phyloP scores from a whole-genome alignment of 192 early-diverging fungal genomes.

The Entomortierella beljakovae region DNA sequence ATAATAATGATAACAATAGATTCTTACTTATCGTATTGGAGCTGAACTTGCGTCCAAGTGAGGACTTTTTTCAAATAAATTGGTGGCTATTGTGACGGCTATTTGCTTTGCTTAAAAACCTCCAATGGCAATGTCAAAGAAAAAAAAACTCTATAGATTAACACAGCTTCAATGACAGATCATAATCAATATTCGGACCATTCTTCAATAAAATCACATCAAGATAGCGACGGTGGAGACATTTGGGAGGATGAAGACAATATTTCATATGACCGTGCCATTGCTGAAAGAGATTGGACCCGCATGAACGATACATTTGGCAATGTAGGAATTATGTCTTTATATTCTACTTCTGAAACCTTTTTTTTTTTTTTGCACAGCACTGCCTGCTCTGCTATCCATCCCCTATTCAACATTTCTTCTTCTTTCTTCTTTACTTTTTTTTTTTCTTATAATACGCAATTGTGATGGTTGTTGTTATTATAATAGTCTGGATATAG shows the following conservation, averaged over 20 bases:
- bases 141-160: no score
- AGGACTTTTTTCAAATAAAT: no score
- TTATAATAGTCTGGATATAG: conserved; percentile 67
- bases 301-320: conserved; percentile 71
- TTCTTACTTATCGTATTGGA: conserved; percentile 52
- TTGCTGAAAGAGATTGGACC: conserved; percentile 72
- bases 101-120: no score
- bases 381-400: neutral
- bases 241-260: conserved; percentile 64
- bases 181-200: conserved; percentile 9
- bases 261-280: conserved; percentile 61
- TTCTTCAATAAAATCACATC: conserved; percentile 18
- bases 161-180: conserved; percentile 39
- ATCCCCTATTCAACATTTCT: neutral
- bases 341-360: neutral
- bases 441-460: neutral
- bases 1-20: conserved; percentile 2
- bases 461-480: neutral
- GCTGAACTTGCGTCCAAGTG: conserved; percentile 52
- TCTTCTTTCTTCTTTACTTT: neutral
- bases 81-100: no score
- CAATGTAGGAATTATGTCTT: conserved; percentile 55
- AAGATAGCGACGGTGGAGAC: conserved; percentile 54
- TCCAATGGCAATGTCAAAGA: no score
- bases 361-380: neutral